Percentiles rank a stretch among this genome's conserved stretches.
Evolutionary conservation across 805 yeast genomes (phyloP).

Genomic region (Cyberlindnera sargentensis): DNA sequence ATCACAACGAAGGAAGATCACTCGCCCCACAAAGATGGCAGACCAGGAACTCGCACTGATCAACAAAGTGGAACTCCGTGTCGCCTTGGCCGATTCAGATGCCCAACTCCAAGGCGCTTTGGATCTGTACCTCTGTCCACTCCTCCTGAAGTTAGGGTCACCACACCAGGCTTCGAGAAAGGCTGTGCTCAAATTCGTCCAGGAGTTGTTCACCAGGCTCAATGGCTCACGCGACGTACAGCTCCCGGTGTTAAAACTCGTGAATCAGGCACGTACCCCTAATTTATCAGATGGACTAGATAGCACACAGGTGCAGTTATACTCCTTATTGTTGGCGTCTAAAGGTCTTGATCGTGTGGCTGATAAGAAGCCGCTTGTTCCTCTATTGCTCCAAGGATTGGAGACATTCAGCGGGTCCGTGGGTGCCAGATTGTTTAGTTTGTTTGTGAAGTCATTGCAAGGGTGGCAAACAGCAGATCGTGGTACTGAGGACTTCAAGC

Average conservation of each 20-base stretch:
- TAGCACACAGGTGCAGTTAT: constrained; percentile 44
- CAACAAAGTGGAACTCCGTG: constrained; percentile 72
- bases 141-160: constrained; percentile 73
- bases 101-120: constrained; percentile 56
- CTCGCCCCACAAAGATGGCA: constrained; percentile 14
- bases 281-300: constrained; percentile 30
- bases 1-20: too few relatives aligned
- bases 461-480: constrained; percentile 43
- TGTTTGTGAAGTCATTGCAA: constrained; percentile 48
- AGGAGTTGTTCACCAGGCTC: constrained; percentile 61
- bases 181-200: constrained; percentile 59
- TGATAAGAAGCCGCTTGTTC: constrained; percentile 32
- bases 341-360: constrained; percentile 56
- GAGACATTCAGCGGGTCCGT: constrained; percentile 29
- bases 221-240: constrained; percentile 46
- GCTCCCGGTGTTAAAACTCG: constrained; percentile 56
- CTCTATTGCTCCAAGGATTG: constrained; percentile 41
- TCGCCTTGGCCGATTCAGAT: constrained; percentile 69
- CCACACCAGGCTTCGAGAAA: constrained; percentile 57
- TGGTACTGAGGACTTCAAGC: constrained; percentile 36
- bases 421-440: constrained; percentile 54
- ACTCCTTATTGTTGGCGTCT: constrained; percentile 59
- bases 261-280: constrained; percentile 58
- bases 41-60: constrained; percentile 51
- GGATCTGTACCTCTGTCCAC: constrained; percentile 62